Evolutionary conservation across 371 early-diverging fungal species (phyloP), one percentile per base, ranked within the genome.

Genomic region (Syncephalis plumigaleata): DNA sequence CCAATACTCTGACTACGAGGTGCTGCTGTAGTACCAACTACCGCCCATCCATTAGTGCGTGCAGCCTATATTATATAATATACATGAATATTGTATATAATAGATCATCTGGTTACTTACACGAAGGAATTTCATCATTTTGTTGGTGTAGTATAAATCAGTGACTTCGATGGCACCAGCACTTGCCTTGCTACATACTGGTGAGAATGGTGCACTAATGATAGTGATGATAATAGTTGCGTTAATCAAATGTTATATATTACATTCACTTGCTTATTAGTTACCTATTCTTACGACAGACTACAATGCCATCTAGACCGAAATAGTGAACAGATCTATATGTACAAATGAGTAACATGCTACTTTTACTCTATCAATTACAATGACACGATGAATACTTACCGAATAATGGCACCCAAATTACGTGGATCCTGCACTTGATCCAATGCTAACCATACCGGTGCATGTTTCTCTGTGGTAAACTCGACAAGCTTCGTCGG

Each of bases 341-440:
- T 8, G 15, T 16, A 7, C 16, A 21, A 40, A 8, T 40, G n/a
- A 5, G 4, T 8, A 40, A 7, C 4, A 8, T 18, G 15, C 4
- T 16, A 21, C 18, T 5, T 16, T 5, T 40, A 16, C 8, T 3
- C 4, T 5, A 18, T 21, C 8, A 8, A 40, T 21, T 40, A 16
- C n/a, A n/a, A n/a, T n/a, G n/a, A n/a, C n/a, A n/a, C n/a, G n/a
- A n/a, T 31, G 7, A 11, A 31, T 21, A 4, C 15, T 21, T 21
- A 40, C 40, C 40, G 4, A 21, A 80, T 46, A 31, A 78, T 75
- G 15, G 76, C 75, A 0, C 81, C 81, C 24, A 80, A 44, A 53
- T 80, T 80, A 36, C 64, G 73, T 16, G 70, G 70, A 50, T 80
- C 80, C 31, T 67, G 64, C 13, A 79, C 61, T 20, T 65, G 59